These are phyloP conservation scores for Galerina sulciceps DNA, from an alignment of 768 basidiomycete genomes.

Conservation along the genomic window DNA sequence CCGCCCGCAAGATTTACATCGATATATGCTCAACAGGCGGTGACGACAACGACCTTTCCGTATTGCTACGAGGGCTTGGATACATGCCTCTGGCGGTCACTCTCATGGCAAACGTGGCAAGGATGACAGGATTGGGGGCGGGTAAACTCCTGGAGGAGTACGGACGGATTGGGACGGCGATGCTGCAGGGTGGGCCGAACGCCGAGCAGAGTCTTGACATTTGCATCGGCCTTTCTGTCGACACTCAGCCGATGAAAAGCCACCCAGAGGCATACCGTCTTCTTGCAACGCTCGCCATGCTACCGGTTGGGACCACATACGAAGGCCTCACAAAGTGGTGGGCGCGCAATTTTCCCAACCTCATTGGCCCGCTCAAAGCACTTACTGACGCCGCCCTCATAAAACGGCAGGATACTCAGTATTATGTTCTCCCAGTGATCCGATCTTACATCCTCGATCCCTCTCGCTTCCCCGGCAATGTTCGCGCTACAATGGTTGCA, in stretches of 20 bases:
- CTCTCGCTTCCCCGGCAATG: neutral
- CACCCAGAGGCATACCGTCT: constrained; percentile 18
- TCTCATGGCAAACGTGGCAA: constrained; percentile 31
- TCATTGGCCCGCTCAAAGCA: constrained; percentile 1
- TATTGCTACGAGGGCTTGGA: constrained; percentile 26
- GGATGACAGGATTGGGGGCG: constrained; percentile 2
- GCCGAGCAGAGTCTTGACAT: constrained; percentile 17
- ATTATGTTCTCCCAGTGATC: neutral
- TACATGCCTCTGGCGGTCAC: constrained; percentile 36
- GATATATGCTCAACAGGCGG: constrained; percentile 13
- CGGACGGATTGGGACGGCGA: neutral
- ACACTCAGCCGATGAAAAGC: constrained; percentile 13
- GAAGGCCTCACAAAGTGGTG: constrained; percentile 9
- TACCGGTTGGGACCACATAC: constrained; percentile 23
- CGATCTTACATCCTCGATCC: neutral
- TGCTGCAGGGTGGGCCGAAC: constrained; percentile 5
- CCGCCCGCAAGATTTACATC: constrained; percentile 20
- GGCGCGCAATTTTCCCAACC: neutral
- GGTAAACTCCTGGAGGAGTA: constrained; percentile 14
- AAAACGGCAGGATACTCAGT: neutral
- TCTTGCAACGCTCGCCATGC: constrained; percentile 25
- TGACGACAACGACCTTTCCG: constrained; percentile 17
- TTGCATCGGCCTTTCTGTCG: constrained; percentile 24
- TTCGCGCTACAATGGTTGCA: neutral
- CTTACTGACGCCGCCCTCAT: constrained; percentile 9